Evolutionary conservation across 805 yeast species (phyloP).

Genomic region (Phaffomyces thermotolerans): DNA sequence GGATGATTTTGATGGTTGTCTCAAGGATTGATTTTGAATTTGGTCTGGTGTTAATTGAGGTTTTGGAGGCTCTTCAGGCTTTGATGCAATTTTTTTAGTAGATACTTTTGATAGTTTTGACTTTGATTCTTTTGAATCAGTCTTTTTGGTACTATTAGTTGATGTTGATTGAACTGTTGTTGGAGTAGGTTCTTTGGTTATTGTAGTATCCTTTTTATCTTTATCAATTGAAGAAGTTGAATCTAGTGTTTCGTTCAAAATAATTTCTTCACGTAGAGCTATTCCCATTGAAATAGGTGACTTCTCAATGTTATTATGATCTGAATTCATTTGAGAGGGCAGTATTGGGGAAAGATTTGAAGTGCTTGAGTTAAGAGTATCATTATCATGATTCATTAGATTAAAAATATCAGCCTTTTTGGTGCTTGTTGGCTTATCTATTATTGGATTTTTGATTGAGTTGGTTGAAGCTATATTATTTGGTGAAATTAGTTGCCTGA

Average conservation of each 20-base stretch:
- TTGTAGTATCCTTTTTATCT: background rate
- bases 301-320: background rate
- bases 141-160: background rate
- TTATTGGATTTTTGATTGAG: background rate
- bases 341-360: background rate
- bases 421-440: background rate
- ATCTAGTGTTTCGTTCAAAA: background rate
- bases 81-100: background rate
- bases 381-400: slow-evolving; percentile 7
- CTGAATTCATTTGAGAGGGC: background rate
- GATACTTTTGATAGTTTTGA: background rate
- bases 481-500: background rate
- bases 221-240: background rate
- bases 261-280: background rate
- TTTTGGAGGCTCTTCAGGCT: slow-evolving; percentile 1
- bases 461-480: background rate
- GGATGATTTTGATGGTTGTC: slow-evolving; percentile 13
- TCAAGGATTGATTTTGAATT: slow-evolving; percentile 15
- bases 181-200: background rate
- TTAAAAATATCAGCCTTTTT: slow-evolving; percentile 7
- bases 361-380: background rate
- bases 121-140: background rate
- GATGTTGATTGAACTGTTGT: background rate
- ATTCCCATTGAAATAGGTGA: background rate
- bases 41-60: slow-evolving; percentile 12